Conservation (phyloP, 148 eudicot genomes). For the Rhododendron ovatum region DNA sequence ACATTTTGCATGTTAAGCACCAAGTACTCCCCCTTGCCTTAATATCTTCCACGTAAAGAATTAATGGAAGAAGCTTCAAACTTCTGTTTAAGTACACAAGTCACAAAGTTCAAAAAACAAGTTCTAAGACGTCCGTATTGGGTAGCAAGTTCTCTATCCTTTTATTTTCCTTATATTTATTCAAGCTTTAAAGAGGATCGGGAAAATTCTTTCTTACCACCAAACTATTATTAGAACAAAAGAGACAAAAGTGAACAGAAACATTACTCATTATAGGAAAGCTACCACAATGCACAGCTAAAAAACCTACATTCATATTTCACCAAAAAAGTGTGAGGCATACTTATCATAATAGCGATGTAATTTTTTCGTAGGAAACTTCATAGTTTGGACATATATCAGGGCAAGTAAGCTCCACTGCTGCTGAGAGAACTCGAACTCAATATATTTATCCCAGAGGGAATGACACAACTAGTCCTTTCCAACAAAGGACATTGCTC, state of each 20-base stretch:
- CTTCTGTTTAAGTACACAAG: background rate
- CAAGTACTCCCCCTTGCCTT: background rate
- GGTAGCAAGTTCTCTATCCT: background rate
- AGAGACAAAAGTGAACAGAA: background rate
- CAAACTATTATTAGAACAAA: background rate
- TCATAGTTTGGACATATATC: conserved; percentile 55
- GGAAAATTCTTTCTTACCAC: background rate
- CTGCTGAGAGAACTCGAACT: conserved; percentile 74
- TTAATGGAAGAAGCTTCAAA: background rate
- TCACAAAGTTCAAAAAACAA: background rate
- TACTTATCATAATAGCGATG: conserved; percentile 80
- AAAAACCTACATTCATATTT: background rate
- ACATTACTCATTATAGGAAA: conserved; percentile 2
- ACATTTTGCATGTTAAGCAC: background rate
- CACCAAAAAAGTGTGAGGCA: conserved; percentile 8
- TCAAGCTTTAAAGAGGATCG: background rate
- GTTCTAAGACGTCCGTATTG: background rate
- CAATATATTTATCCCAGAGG: conserved; percentile 80
- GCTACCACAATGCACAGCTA: background rate
- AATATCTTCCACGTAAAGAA: background rate
- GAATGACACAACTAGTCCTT: conserved; percentile 73
- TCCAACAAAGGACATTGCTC: conserved; percentile 72
- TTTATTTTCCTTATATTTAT: background rate
- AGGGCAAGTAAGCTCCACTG: conserved; percentile 74
- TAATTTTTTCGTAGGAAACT: conserved; percentile 73